Evolutionary conservation across 2,329 filamentous ascomycete genomes (phyloP).

Genomic region (Penicillium sp.): DNA sequence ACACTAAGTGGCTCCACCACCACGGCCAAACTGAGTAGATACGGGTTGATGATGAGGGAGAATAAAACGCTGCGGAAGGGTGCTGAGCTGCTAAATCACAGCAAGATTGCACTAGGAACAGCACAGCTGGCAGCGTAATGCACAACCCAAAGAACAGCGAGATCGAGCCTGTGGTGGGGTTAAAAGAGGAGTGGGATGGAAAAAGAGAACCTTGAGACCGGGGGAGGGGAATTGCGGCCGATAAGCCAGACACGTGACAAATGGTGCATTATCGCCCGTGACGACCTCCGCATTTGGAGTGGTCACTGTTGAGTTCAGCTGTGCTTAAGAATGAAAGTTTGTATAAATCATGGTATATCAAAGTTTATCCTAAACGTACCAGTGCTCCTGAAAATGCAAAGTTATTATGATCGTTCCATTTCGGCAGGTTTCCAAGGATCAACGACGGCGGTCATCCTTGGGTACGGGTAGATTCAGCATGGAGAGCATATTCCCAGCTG

Average conservation of each 20-base stretch:
- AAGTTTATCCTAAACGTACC: not conserved
- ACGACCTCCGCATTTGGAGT: slow-evolving; percentile 1
- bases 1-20: slow-evolving; percentile 11
- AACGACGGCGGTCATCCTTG: slow-evolving; percentile 65
- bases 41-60: slow-evolving; percentile 1
- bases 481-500: slow-evolving; percentile 83
- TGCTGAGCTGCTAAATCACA: slow-evolving; percentile 1
- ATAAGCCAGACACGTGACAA: slow-evolving; percentile 18
- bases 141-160: slow-evolving; percentile 8
- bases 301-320: not conserved
- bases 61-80: slow-evolving; percentile 15
- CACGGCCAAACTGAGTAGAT: slow-evolving; percentile 8
- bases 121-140: slow-evolving; percentile 14
- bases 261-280: slow-evolving; percentile 15
- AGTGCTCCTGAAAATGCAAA: slow-evolving; percentile 2
- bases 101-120: slow-evolving; percentile 2
- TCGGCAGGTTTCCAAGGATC: not conserved
- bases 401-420: not conserved
- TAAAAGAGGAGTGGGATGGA: slow-evolving; percentile 18
- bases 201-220: slow-evolving; percentile 23
- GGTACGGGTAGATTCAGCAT: slow-evolving; percentile 85
- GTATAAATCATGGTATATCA: not conserved
- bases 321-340: not conserved
- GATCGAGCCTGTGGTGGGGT: slow-evolving; percentile 12
- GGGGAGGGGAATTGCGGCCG: slow-evolving; percentile 19